These are phyloP conservation scores for Ogataea chonburiensis DNA, from an alignment of 805 yeast species.

Conservation along the genomic window DNA sequence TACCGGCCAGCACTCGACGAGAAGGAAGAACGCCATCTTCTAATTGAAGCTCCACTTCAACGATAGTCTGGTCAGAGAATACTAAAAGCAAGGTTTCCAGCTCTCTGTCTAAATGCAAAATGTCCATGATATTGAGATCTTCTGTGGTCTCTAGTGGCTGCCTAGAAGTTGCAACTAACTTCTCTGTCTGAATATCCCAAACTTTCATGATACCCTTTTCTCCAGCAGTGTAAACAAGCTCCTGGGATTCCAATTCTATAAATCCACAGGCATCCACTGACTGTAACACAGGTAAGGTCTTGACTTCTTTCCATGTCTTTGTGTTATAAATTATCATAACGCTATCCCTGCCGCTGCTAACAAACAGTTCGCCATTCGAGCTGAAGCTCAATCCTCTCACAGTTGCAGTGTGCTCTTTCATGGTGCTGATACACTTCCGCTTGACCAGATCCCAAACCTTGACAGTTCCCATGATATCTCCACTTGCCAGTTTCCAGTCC, in stretches of 20 bases:
- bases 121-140: constrained; percentile 69
- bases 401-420: constrained; percentile 76
- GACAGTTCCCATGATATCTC: constrained; percentile 57
- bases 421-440: constrained; percentile 61
- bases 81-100: constrained; percentile 48
- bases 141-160: constrained; percentile 60
- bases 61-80: constrained; percentile 81
- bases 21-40: constrained; percentile 39
- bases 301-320: constrained; percentile 50
- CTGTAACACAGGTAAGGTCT: constrained; percentile 71
- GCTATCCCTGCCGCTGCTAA: constrained; percentile 90
- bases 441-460: constrained; percentile 67
- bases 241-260: constrained; percentile 33
- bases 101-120: constrained; percentile 33
- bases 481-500: constrained; percentile 77
- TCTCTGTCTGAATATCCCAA: constrained; percentile 56
- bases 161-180: constrained; percentile 42
- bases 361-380: constrained; percentile 49
- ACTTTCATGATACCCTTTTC: constrained; percentile 65
- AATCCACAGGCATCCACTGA: constrained; percentile 74
- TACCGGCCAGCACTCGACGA: constrained; percentile 71
- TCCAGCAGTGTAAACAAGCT: constrained; percentile 71
- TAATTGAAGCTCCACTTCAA: constrained; percentile 31
- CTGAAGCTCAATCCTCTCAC: constrained; percentile 80
- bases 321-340: constrained; percentile 60